Base-by-base conservation (phyloP, 176 grass and related monocot species). In the Dendrocalamus sinicus region DNA sequence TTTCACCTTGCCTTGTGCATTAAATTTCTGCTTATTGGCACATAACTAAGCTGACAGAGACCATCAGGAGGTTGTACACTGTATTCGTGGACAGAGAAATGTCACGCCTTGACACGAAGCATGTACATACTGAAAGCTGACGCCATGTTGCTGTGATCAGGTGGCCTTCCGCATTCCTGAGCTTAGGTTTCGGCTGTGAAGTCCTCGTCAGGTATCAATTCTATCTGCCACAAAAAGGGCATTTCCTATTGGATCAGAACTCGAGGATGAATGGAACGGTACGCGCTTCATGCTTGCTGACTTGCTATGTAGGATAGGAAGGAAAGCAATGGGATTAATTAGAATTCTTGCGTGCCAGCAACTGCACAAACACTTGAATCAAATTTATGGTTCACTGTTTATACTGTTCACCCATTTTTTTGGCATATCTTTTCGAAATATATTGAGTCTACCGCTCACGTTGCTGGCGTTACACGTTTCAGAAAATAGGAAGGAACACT, bases 61-160 rank as follows among this genome's bases (percentile, higher is more conserved):
- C 84, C 43, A 80, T 80, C 80, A n/a, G 75, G 69, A 75, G 81
- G 75, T 70, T 71, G 35, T 64, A 79, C 89, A 74, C 79, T 84
- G 59, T 82, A 81, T 81, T 82, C 53, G 43, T 59, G 58, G 80
- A 84, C 35, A 83, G 75, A 50, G 89, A 80, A 48, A 51, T 83
- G 75, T 53, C 80, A 80, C 69, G 80, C 61, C 73, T 66, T 52
- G 75, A 84, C 85, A 70, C 76, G 64, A 71, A 76, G 85, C 81
- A 88, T 91, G 89, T 82, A 70, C 81, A 88, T 83, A 80, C 89
- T 74, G 89, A 79, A 91, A 91, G 85, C 76, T 74, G 89, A 91
- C 85, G 81, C 85, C 81, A 84, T 88, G 85, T 83, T 75, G 85
- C 80, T 77, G 47, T 77, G 62, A 45, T 76, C 73, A 77, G 72